Conservation (phyloP, 352 stramenopile species). For the Phytophthora pistaciae region DNA sequence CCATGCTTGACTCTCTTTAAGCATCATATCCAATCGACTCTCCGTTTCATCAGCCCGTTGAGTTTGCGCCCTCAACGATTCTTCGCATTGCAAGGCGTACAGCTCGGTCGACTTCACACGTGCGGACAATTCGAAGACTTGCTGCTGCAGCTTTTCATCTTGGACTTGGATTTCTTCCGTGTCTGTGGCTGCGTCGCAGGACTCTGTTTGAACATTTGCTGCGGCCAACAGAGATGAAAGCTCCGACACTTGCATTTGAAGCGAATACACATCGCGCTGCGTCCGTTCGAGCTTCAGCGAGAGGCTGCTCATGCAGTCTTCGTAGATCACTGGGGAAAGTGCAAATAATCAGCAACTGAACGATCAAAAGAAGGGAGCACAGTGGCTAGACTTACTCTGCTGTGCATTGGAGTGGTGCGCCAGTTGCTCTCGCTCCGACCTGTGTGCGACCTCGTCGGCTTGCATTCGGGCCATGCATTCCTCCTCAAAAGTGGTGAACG, state of each 20-base stretch:
- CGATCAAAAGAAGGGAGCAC: neutral
- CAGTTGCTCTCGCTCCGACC: slow-evolving; percentile 23
- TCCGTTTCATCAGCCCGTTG: slow-evolving; percentile 31
- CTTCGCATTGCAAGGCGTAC: slow-evolving; percentile 46
- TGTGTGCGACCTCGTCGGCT: slow-evolving; percentile 23
- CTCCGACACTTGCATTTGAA: slow-evolving; percentile 17
- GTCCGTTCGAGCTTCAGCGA: slow-evolving; percentile 9
- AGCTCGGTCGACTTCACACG: slow-evolving; percentile 55
- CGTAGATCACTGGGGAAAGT: slow-evolving; percentile 17
- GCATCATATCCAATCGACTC: slow-evolving; percentile 50
- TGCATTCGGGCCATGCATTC: slow-evolving; percentile 41
- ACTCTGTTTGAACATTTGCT: neutral
- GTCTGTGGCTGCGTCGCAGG: slow-evolving; percentile 7
- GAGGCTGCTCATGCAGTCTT: slow-evolving; percentile 27
- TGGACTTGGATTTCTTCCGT: slow-evolving; percentile 3
- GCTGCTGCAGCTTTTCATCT: slow-evolving; percentile 14
- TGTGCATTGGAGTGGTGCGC: slow-evolving; percentile 14
- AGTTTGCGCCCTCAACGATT: slow-evolving; percentile 41
- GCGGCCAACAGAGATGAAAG: slow-evolving; percentile 10
- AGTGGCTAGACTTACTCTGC: slow-evolving; percentile 23
- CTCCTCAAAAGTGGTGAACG: slow-evolving; percentile 34
- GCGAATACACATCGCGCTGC: neutral
- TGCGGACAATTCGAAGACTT: slow-evolving; percentile 41
- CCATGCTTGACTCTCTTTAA: slow-evolving; percentile 41
- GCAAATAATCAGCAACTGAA: slow-evolving; percentile 1